phyloP scores from a whole-genome alignment of 371 early-diverging fungal genomes.

The Mortierella sp. region DNA sequence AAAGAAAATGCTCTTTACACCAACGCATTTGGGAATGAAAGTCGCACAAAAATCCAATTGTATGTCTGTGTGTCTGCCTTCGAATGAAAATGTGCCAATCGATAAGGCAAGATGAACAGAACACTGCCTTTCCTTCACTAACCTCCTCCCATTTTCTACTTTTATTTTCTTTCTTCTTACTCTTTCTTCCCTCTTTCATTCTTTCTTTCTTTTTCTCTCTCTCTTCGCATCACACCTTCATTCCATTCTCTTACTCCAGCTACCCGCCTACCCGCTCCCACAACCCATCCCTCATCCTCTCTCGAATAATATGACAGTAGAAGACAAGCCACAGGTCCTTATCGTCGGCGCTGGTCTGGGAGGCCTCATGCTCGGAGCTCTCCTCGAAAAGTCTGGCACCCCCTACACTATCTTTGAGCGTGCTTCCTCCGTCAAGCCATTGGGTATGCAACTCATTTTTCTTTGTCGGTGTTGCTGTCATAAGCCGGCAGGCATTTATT shows the following conservation, averaged over 20 bases:
- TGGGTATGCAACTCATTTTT: background rate
- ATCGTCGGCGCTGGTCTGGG: slow-evolving; percentile 12
- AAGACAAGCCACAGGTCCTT: background rate
- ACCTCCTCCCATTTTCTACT: background rate
- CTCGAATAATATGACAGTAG: background rate
- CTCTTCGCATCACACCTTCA: background rate
- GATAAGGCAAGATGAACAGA: no score
- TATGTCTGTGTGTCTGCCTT: no score
- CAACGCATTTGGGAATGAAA: no score
- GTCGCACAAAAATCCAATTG: no score
- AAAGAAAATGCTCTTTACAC: no score
- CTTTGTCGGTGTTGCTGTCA: background rate
- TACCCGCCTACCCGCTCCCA: no score
- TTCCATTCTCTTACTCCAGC: background rate
- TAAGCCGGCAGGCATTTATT: no score
- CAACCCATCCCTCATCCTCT: background rate
- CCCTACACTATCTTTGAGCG: slow-evolving; percentile 19
- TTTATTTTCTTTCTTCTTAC: background rate
- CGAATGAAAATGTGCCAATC: no score
- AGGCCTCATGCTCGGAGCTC: background rate
- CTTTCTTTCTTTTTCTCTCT: background rate
- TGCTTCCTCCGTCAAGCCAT: slow-evolving; percentile 8
- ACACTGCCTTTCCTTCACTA: no score
- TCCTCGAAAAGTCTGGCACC: background rate
- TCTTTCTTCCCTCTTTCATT: no score